Base-by-base conservation (phyloP, 1,139 yeast species). In the Groenewaldozyma sp. region DNA sequence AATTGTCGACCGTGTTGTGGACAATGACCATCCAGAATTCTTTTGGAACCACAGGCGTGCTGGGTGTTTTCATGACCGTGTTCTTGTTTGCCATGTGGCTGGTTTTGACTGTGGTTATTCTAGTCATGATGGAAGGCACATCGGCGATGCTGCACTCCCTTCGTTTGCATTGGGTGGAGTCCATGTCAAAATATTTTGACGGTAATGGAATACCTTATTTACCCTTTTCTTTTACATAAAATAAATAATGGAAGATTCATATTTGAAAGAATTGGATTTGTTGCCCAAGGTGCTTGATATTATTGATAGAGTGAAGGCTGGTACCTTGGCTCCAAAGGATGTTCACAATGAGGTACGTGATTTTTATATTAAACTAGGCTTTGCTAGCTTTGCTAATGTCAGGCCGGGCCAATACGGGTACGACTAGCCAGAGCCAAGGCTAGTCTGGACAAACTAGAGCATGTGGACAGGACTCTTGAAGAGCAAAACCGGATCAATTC, bases 131-230 rank as follows among this genome's bases (percentile, higher is more conserved):
- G 98, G 98, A 93, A 64, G 99, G 99, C 39, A 93, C 98, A 0
- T 83, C 95, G 32, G 98, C 98, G 22, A 93, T 93, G 98, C 73
- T 93, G 55, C 99, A 93, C 64, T 83, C 96, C 20, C 73, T 93
- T 54, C 82, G 98, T 63, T 68, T 91, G 57, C 98, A 91, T 61
- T 91, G 99, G 99, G 98, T 93, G 42, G 99, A 93, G 64, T 88
- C 96, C 24, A 93, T 93, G 97, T 87, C 96, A 37, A 93, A 93
- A 65, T 93, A 84, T 61, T 93, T 91, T 55, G 86, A 82, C 54
- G 98, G 98, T 52, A 97, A 91, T 58, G 98, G 98, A 39, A 73
- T 78, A 46, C 77, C 86, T 1, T 91, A 84, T 59, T 78, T 76
- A 46, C 98, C 98, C 24, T 88, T 86, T 58, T 65, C 75, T 7